Evolutionary conservation across 2,329 filamentous ascomycete genomes (phyloP), one percentile per base, ranked within the genome.

Genomic region (Proliferodiscus dingleyae): DNA sequence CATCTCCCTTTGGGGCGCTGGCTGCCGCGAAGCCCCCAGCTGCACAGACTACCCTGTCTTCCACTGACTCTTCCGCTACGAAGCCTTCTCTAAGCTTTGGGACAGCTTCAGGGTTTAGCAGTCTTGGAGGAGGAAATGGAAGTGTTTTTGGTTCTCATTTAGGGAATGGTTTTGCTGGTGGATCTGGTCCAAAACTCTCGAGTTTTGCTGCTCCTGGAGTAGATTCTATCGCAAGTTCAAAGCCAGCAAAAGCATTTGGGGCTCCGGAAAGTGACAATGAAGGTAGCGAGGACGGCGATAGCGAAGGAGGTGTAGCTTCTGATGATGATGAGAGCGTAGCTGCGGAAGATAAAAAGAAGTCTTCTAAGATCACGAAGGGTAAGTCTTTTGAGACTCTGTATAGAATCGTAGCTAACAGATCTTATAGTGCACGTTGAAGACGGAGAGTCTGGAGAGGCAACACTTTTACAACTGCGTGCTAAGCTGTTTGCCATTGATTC

Each of bases 381-480:
- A 71, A 68, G 79, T 66, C 29, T 22, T 4, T 6, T 18, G 13
- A 32, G 16, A 40, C 19, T 9, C 37, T 21, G 33, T 33, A 34
- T 36, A 16, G 10, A 24, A 29, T 32, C 11, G 16, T n/a, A 23
- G 21, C 43, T 32, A 24, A 13, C 15, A 47, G 65, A 68, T 46
- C 11, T 3, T 10, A 43, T 57, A 90, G 80, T 83, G 22, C 69
- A 71, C 38, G 78, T 91, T 33, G 85, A 95, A 63, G 91, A 93
- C 41, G 91, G 91, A 45, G 91, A 97, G 67, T 82, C 89, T 59
- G 81, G 81, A 39, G 91, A 97, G 64, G 74, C 74, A 16, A 91
- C 86, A 2, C 69, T 88, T 39, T 78, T 91, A 61, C 77, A 81
- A 36, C 81, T 85, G 48, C 83, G 90, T 53, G 85, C 88, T 16